A percentile compares a stretch with the other conserved stretches of the same genome.
Conservation (phyloP, 176 grass and related monocot genomes). For the Tuctoria greenei region DNA sequence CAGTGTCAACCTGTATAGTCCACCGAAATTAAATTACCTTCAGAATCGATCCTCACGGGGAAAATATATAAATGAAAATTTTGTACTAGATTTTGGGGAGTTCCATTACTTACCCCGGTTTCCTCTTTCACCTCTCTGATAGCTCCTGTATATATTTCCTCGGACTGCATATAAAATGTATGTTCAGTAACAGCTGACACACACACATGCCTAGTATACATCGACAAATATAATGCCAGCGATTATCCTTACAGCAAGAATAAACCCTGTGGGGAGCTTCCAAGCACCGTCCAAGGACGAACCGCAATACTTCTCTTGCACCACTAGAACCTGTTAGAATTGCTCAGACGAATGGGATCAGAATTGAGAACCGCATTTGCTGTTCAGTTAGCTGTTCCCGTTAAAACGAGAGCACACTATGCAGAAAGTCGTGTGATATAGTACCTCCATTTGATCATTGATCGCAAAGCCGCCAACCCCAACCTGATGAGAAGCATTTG, state of each 20-base stretch:
- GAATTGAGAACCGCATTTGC: not conserved
- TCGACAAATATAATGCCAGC: not conserved
- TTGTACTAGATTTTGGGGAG: not conserved
- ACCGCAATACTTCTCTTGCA: slow-evolving; percentile 75
- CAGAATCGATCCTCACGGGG: not conserved
- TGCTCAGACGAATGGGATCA: slow-evolving; percentile 18
- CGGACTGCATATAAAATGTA: slow-evolving; percentile 45
- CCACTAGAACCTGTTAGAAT: slow-evolving; percentile 68
- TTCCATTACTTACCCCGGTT: slow-evolving; percentile 69
- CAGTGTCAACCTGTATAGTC: slow-evolving; percentile 69
- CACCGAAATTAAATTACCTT: slow-evolving; percentile 20
- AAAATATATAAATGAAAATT: no score
- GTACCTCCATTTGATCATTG: slow-evolving; percentile 93
- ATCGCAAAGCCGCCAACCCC: slow-evolving; percentile 90
- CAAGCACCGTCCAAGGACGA: slow-evolving; percentile 47
- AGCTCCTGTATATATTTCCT: slow-evolving; percentile 87
- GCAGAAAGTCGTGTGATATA: not conserved
- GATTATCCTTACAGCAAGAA: slow-evolving; percentile 60
- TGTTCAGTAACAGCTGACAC: not conserved
- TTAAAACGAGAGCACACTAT: not conserved
- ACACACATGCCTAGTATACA: not conserved
- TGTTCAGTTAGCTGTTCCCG: not conserved
- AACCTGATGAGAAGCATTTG: slow-evolving; percentile 96
- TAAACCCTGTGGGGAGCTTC: slow-evolving; percentile 96
- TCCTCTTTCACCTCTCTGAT: slow-evolving; percentile 92